These are phyloP conservation scores for Lophiotrema nucula DNA, from an alignment of 495 filamentous ascomycete genomes.

Conservation along the genomic window DNA sequence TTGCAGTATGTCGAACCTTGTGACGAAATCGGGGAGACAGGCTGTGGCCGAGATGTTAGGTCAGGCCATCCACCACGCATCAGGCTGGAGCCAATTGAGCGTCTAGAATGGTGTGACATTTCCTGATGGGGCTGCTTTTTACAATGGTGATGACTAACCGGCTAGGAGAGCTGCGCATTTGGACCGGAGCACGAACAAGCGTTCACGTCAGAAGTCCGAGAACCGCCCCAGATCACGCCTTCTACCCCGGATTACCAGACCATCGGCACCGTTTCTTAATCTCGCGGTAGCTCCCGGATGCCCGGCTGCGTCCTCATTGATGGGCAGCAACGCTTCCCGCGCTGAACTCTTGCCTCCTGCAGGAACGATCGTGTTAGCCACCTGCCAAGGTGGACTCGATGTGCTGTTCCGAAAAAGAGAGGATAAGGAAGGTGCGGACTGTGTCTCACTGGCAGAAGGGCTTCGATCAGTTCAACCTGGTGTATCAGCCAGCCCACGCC, in stretches of 20 bases:
- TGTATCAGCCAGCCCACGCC: no score
- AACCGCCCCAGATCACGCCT: neutral
- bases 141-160: conserved; percentile 15
- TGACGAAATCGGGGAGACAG: no score
- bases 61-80: no score
- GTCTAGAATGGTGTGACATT: no score
- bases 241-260: conserved; percentile 21
- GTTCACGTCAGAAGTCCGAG: conserved; percentile 11
- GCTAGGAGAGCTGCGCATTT: neutral
- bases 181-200: neutral
- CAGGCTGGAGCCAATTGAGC: no score
- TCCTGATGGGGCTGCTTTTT: no score
- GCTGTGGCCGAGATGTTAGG: no score
- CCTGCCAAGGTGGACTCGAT: conserved; percentile 3
- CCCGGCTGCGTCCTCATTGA: neutral
- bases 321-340: conserved; percentile 5
- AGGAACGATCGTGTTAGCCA: conserved; percentile 13
- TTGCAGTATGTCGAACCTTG: no score
- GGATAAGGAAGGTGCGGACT: no score
- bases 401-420: no score
- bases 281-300: conserved; percentile 4
- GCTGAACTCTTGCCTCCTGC: conserved; percentile 8
- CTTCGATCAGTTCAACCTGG: no score
- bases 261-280: conserved; percentile 2
- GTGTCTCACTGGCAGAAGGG: no score